Percentiles rank a stretch among this genome's conserved stretches.
Conservation (phyloP, 2,329 filamentous ascomycete genomes). For the Xenoacremonium recifei region DNA sequence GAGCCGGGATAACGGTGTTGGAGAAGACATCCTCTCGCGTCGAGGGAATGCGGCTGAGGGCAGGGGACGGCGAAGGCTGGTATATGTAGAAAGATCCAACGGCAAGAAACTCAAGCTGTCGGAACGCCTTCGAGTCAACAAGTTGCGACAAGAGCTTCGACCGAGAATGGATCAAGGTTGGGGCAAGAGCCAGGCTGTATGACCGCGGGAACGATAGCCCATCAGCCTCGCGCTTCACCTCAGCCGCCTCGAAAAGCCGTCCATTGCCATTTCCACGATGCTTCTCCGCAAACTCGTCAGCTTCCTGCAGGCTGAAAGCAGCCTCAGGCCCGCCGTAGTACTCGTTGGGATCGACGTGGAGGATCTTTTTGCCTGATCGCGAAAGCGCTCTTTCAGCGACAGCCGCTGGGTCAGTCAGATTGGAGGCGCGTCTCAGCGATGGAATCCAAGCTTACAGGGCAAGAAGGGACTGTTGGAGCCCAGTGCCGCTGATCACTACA, state of each 20-base stretch:
- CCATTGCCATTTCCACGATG: slow-evolving; percentile 26
- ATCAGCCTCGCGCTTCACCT: slow-evolving; percentile 36
- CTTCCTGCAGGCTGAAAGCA: slow-evolving; percentile 80
- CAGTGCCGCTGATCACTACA: slow-evolving; percentile 76
- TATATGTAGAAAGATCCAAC: slow-evolving; percentile 91
- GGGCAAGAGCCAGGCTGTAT: slow-evolving; percentile 81
- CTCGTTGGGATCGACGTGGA: slow-evolving; percentile 83
- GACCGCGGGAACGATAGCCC: slow-evolving; percentile 64
- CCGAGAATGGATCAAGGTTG: slow-evolving; percentile 81
- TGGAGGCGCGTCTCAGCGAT: slow-evolving; percentile 29
- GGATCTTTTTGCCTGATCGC: slow-evolving; percentile 83
- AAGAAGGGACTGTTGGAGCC: slow-evolving; percentile 74
- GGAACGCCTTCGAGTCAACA: slow-evolving; percentile 85
- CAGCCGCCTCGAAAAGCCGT: slow-evolving; percentile 25
- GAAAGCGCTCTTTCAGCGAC: slow-evolving; percentile 76
- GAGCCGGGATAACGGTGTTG: slow-evolving; percentile 70
- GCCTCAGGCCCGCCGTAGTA: slow-evolving; percentile 89
- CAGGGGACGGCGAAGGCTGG: slow-evolving; percentile 33
- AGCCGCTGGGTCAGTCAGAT: slow-evolving; percentile 31
- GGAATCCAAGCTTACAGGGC: slow-evolving; percentile 62
- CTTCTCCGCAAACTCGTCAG: slow-evolving; percentile 66
- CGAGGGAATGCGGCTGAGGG: slow-evolving; percentile 73
- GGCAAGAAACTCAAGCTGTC: slow-evolving; percentile 89
- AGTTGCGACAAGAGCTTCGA: slow-evolving; percentile 76
- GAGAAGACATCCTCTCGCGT: slow-evolving; percentile 90